Base-by-base conservation (phyloP, 2,329 filamentous ascomycete genomes). In the Aspergillus carbonarius region DNA sequence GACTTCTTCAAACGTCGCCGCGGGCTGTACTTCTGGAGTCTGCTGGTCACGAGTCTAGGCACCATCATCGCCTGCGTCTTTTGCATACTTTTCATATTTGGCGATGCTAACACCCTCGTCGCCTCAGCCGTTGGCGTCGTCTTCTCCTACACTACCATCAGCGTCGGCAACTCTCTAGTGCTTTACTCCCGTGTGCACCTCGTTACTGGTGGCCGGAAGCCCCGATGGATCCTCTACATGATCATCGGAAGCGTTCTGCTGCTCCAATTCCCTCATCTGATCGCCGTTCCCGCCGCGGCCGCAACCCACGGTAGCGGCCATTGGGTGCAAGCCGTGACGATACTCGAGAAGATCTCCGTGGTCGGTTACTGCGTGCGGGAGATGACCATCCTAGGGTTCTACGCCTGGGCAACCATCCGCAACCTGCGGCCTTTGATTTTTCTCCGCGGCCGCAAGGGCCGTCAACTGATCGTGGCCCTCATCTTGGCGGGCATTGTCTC, bases 351-450 rank as follows among this genome's bases (percentile, higher is more conserved):
- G 59, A 70, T 83, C 5, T 79, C 83, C 62, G 73, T 83, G 37
- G 76, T 75, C 0, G 72, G 79, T 4, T 83, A 84, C 62, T 81
- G 78, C 56, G 37, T 80, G 3, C 82, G 84, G 59, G 83, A 85
- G 57, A 69, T 79, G 30, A 68, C 83, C 46, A 76, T 85, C 50
- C 81, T 80, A 4, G 70, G 70, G 0, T 69, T 83, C 18, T 85
- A 83, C 66, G 81, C 85, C 37, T 71, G 68, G 63, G 79, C 83
- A 61, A 79, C 82, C 0, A 64, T 78, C 46, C 76, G 73, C 1
- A 61, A 61, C 3, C 61, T 72, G 0, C 61, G 63, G 4, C 67
- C 67, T 75, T 72, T 83, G 17, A 69, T 83, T 35, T 71, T 72
- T 5, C 56, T 75, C 2, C 76, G 79, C 25, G 71, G 75, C 35